These are phyloP conservation scores for Xylariaceae sp. DNA, from an alignment of 2,329 filamentous ascomycete genomes.

Conservation along the genomic window DNA sequence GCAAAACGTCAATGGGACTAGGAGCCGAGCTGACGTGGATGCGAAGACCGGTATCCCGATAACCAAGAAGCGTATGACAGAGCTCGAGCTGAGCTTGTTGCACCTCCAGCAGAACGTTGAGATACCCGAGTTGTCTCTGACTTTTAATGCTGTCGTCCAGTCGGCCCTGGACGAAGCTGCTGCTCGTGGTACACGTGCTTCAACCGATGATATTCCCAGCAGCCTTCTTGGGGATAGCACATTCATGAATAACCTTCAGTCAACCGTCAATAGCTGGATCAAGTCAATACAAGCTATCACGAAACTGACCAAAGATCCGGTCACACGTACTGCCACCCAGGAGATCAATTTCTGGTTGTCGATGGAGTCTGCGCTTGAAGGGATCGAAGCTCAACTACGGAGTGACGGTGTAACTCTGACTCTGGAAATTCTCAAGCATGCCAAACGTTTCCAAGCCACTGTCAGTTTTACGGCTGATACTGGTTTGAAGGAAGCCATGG, in stretches of 20 bases:
- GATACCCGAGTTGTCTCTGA: constrained; percentile 85
- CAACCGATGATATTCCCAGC: constrained; percentile 72
- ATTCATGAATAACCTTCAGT: constrained; percentile 90
- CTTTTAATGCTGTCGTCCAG: constrained; percentile 86
- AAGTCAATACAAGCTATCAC: constrained; percentile 97
- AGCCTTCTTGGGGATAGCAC: constrained; percentile 79
- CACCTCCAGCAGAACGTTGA: constrained; percentile 98
- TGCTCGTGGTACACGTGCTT: constrained; percentile 61
- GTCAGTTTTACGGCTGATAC: constrained; percentile 97
- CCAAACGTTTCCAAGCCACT: constrained; percentile 95
- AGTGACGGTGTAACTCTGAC: constrained; percentile 88
- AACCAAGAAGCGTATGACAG: constrained; percentile 95
- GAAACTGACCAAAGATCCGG: constrained; percentile 83
- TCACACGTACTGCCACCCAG: constrained; percentile 76
- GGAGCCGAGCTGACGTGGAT: constrained; percentile 78
- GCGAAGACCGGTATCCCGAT: constrained; percentile 91
- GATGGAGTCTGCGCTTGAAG: constrained; percentile 90
- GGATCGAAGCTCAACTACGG: constrained; percentile 82
- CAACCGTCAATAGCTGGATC: constrained; percentile 96
- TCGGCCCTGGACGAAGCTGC: constrained; percentile 75
- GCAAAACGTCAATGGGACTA: constrained; percentile 59
- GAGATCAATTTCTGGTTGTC: constrained; percentile 99
- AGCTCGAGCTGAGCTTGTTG: constrained; percentile 83
- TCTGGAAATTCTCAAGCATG: constrained; percentile 90
- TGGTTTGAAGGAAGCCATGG: constrained; percentile 90